Percentiles rank a stretch among this genome's conserved stretches.
Conservation (phyloP, 176 grass and related monocot species). For the Phragmites australis region DNA sequence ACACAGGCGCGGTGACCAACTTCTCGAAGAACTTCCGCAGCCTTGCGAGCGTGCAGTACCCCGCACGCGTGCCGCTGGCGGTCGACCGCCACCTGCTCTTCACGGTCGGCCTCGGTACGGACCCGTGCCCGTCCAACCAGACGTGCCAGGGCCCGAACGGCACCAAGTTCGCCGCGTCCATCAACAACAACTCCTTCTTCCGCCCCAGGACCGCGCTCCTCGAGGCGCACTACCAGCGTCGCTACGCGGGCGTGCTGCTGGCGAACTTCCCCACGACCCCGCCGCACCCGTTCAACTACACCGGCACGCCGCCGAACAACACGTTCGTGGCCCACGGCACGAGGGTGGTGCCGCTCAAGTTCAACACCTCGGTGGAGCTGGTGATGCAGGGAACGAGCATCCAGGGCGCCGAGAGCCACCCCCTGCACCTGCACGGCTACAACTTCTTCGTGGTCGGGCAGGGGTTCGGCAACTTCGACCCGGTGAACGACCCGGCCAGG, state of each 20-base stretch:
- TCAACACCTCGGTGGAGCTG: constrained; percentile 64
- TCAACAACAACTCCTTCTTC: constrained; percentile 76
- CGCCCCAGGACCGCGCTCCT: constrained; percentile 50
- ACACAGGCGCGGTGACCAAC: constrained; percentile 47
- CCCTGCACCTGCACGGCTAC: constrained; percentile 68
- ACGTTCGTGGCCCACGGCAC: constrained; percentile 56
- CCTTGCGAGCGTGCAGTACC: constrained; percentile 37
- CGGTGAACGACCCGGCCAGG: constrained; percentile 36
- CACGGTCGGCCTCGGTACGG: constrained; percentile 68
- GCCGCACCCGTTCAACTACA: constrained; percentile 72
- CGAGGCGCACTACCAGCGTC: constrained; percentile 57
- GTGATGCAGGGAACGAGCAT: constrained; percentile 82
- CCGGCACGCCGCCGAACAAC: constrained; percentile 53
- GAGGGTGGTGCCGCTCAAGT: constrained; percentile 42
- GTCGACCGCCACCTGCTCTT: constrained; percentile 60
- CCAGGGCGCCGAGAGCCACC: constrained; percentile 65
- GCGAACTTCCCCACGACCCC: constrained; percentile 54
- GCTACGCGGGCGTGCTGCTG: constrained; percentile 57
- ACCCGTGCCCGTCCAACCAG: constrained; percentile 61
- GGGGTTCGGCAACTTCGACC: constrained; percentile 69
- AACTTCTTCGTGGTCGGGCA: constrained; percentile 62
- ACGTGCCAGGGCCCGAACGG: constrained; percentile 80
- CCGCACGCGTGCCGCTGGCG: constrained; percentile 42
- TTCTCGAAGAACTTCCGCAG: constrained; percentile 58
- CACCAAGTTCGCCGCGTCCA: constrained; percentile 65